These are phyloP conservation scores for Fennellomyces sp. DNA, from an alignment of 371 early-diverging fungal species.

Conservation along the genomic window DNA sequence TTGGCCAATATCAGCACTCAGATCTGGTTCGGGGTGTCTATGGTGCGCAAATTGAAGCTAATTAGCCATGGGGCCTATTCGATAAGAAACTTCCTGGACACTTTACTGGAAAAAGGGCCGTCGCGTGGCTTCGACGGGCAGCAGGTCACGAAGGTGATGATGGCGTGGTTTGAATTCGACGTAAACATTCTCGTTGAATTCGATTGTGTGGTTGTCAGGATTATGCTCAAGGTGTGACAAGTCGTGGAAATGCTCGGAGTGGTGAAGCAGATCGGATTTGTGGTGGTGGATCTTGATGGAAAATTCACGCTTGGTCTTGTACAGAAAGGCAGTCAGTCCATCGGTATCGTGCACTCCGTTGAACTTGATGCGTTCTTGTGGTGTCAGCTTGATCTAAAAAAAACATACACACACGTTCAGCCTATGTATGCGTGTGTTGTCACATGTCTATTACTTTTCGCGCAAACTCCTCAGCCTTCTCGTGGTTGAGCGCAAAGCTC, in stretches of 20 bases:
- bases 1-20: slow-evolving; percentile 53
- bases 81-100: no score
- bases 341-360: slow-evolving; percentile 61
- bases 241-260: slow-evolving; percentile 9
- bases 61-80: no score
- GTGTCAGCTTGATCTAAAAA: slow-evolving; percentile 42
- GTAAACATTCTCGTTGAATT: slow-evolving; percentile 45
- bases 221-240: slow-evolving; percentile 20
- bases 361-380: slow-evolving; percentile 48
- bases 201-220: slow-evolving; percentile 37
- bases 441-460: slow-evolving; percentile 21
- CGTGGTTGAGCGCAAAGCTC: slow-evolving; percentile 40
- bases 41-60: background rate
- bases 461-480: slow-evolving; percentile 33
- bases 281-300: slow-evolving; percentile 57
- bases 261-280: slow-evolving; percentile 7
- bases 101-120: slow-evolving; percentile 50
- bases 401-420: background rate
- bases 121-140: slow-evolving; percentile 30
- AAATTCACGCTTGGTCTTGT: slow-evolving; percentile 55
- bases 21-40: slow-evolving; percentile 48
- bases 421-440: background rate
- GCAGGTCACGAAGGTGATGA: slow-evolving; percentile 12
- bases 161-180: slow-evolving; percentile 45
- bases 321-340: slow-evolving; percentile 52